phyloP scores from a whole-genome alignment of 345 rosid genomes.

The Citrus maxima region DNA sequence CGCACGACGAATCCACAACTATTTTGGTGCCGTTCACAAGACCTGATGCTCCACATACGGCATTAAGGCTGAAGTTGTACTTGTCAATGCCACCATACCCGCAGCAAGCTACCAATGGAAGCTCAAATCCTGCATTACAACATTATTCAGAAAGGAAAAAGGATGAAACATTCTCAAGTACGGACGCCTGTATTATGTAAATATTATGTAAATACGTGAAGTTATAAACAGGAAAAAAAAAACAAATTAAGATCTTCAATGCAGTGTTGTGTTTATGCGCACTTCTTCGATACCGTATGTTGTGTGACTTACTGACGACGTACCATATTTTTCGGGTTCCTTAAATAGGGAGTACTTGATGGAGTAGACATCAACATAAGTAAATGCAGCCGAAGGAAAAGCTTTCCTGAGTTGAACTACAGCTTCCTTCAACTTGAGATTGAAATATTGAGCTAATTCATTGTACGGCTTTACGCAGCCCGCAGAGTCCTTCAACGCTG shows the following conservation, averaged over 20 bases:
- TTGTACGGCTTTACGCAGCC: constrained; percentile 52
- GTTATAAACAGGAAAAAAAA: too few species aligned
- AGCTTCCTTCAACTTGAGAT: constrained; percentile 32
- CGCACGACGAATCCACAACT: constrained; percentile 30
- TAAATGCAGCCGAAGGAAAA: constrained; percentile 36
- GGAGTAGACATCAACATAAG: constrained; percentile 49
- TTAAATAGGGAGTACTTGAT: constrained; percentile 47
- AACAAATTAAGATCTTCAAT: too few species aligned
- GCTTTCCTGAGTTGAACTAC: constrained; percentile 31
- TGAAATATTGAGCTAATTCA: constrained; percentile 47
- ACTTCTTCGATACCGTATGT: too few species aligned
- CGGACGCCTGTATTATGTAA: too few species aligned
- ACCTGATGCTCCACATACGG: constrained; percentile 16
- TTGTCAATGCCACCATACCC: constrained; percentile 27
- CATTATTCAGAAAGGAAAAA: background rate
- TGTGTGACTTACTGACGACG: background rate
- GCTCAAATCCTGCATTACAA: constrained; percentile 24
- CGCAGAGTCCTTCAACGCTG: constrained; percentile 21
- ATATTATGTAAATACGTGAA: too few species aligned
- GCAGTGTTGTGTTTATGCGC: too few species aligned
- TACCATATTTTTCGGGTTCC: constrained; percentile 43
- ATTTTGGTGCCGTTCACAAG: constrained; percentile 19
- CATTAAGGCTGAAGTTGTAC: constrained; percentile 20
- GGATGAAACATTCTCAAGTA: too few species aligned
- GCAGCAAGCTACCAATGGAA: constrained; percentile 30